These are phyloP conservation scores for Lathyrus sativus DNA, from an alignment of 306 rosid genomes.

Conservation along the genomic window DNA sequence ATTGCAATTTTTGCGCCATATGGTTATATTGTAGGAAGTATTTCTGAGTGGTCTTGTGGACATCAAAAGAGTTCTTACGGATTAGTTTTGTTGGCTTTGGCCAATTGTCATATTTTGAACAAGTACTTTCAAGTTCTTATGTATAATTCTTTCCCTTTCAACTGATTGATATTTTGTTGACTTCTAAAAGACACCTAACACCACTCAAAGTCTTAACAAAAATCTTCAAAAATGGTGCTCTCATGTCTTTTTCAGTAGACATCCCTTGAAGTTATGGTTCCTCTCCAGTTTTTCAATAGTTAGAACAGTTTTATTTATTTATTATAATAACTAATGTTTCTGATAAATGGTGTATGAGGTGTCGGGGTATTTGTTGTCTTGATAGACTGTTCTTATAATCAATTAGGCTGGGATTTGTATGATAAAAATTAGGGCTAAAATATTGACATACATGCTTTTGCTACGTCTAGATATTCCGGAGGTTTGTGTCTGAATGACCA, in stretches of 20 bases:
- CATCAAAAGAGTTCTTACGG: constrained; percentile 34
- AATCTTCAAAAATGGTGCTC: neutral
- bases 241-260: neutral
- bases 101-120: constrained; percentile 17
- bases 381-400: too few relatives aligned
- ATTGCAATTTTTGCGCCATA: constrained; percentile 43
- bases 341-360: neutral
- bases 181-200: neutral
- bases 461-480: neutral
- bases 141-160: constrained; percentile 14
- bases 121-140: constrained; percentile 23
- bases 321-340: neutral
- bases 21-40: constrained; percentile 52
- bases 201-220: neutral
- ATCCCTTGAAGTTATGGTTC: neutral
- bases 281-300: neutral
- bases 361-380: too few relatives aligned
- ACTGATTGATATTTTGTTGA: constrained; percentile 1
- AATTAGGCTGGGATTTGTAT: too few relatives aligned
- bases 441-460: too few relatives aligned
- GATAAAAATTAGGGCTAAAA: too few relatives aligned
- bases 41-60: constrained; percentile 42
- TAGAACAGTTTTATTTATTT: neutral
- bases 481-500: neutral
- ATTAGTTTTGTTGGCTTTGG: constrained; percentile 31